phyloP scores from a whole-genome alignment of 345 rosid species.

The Barbarea vulgaris region DNA sequence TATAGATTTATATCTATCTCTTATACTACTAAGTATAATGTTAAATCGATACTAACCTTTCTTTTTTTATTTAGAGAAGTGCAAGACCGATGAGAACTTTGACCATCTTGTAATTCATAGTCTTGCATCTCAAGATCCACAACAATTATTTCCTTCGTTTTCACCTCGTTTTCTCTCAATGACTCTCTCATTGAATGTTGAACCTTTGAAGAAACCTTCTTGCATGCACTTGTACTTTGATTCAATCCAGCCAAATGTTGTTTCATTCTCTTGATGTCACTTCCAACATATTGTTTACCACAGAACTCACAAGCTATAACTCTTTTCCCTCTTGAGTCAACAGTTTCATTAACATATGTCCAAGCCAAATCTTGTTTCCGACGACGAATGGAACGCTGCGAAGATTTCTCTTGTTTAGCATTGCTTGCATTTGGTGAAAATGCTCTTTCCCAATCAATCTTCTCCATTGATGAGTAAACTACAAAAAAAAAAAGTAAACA shows the following conservation, averaged over 20 bases:
- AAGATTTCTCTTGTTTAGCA: slow-evolving; percentile 1
- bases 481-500: not conserved
- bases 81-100: slow-evolving; percentile 17
- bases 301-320: slow-evolving; percentile 18
- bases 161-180: not conserved
- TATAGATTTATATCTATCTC: no score
- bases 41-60: slow-evolving; percentile 27
- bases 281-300: slow-evolving; percentile 22
- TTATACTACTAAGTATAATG: not conserved
- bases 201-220: slow-evolving; percentile 18
- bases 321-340: slow-evolving; percentile 10
- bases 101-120: not conserved
- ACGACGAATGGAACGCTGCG: not conserved
- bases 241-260: slow-evolving; percentile 31
- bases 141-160: not conserved
- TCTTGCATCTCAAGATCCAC: slow-evolving; percentile 21
- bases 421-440: slow-evolving; percentile 17
- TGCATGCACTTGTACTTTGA: slow-evolving; percentile 4
- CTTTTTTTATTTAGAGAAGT: slow-evolving; percentile 15
- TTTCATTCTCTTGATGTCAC: slow-evolving; percentile 18
- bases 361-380: slow-evolving; percentile 22
- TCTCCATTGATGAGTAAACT: slow-evolving; percentile 2
- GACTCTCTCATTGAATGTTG: not conserved
- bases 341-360: slow-evolving; percentile 3
- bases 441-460: not conserved